These are phyloP conservation scores for Neocucurbitaria cava DNA, from an alignment of 2,329 filamentous ascomycete genomes.

Conservation along the genomic window DNA sequence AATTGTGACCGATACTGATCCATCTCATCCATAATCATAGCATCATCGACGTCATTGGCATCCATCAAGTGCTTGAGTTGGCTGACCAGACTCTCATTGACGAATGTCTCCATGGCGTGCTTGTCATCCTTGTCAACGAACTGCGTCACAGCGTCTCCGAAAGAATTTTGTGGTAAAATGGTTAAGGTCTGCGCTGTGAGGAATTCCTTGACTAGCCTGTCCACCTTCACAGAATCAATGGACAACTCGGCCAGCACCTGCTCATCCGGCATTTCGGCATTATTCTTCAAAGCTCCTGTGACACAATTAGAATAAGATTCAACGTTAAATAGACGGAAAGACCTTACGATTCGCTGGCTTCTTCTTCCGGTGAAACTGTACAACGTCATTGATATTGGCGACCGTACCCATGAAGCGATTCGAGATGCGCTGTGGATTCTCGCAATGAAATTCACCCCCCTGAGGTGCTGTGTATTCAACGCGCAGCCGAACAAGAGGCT, in stretches of 20 bases:
- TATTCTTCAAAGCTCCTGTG: constrained; percentile 55
- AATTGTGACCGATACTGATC: constrained; percentile 72
- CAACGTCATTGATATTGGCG: constrained; percentile 91
- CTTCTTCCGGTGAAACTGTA: constrained; percentile 93
- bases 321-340: neutral
- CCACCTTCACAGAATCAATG: constrained; percentile 83
- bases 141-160: constrained; percentile 89
- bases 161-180: constrained; percentile 89
- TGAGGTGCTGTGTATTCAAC: constrained; percentile 89
- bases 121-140: constrained; percentile 97
- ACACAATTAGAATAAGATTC: constrained; percentile 24
- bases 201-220: constrained; percentile 87
- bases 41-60: constrained; percentile 70
- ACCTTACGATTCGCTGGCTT: constrained; percentile 52
- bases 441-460: constrained; percentile 84
- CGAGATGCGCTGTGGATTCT: constrained; percentile 95
- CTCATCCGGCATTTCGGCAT: constrained; percentile 68
- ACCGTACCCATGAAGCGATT: constrained; percentile 90
- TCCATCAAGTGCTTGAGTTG: constrained; percentile 54
- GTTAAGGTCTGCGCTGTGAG: constrained; percentile 86
- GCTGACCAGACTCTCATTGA: constrained; percentile 51
- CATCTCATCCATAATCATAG: constrained; percentile 76
- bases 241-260: constrained; percentile 66
- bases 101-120: constrained; percentile 73
- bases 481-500: constrained; percentile 86